Evolutionary conservation across 345 rosid species (phyloP), one percentile per base, ranked within the genome.

Genomic region (Gossypium stocksii): DNA sequence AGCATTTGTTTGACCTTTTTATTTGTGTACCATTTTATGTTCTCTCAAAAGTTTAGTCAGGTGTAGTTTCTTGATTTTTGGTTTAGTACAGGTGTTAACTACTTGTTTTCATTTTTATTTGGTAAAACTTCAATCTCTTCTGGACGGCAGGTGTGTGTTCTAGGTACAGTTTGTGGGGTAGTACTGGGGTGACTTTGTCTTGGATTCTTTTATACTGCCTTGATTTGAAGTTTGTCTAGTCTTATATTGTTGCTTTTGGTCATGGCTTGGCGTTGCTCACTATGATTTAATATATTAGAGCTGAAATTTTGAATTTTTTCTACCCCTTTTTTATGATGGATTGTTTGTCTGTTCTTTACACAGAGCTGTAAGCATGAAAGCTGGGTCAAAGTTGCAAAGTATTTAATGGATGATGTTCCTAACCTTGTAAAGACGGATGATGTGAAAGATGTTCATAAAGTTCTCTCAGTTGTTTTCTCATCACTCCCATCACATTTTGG

Each of bases 301-400:
- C 52, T 62, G 16, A 62, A 34, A 63, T 44, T 9, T 20, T 66
- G 53, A 59, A 45, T 29, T 22, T 20, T 53, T 52, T 2, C 16
- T 49, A 15, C 52, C 70, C 8, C 43, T 13, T 74, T 14, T 15
- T 69, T 60, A 29, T 53, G 67, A 29, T 77, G 79, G 54, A 69
- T 77, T 66, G 66, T 56, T 46, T 48, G 77, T 51, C 66, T 49
- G 41, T 52, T 64, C 69, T n/a, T 43, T 69, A 51, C 53, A 67
- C 90, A 92, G 95, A 89, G 92, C 82, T 91, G 94, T 77, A 87
- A 78, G 75, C 89, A 90, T 79, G 91, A 89, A 82, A 92, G 89
- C 79, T 94, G 98, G 98, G 77, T 74, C 65, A 73, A 80, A 61
- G 66, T 89, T 76, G 91, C 94, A 48, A 92, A 86, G 83, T 89